Evolutionary conservation across 179 eudicot genomes (phyloP).

Genomic region (Spinacia oleracea): DNA sequence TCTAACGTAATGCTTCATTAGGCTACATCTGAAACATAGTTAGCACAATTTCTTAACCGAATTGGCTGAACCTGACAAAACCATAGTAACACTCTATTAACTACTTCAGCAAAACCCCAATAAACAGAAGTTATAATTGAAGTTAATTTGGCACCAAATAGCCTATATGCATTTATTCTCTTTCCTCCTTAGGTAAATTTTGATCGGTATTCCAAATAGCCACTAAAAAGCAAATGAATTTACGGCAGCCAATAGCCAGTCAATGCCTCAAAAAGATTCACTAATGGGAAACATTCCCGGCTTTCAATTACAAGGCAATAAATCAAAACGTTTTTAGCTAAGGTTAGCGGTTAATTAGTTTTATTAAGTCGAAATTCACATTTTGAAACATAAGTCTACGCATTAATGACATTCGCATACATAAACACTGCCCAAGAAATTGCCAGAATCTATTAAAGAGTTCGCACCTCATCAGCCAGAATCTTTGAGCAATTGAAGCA

Average conservation of each 20-base stretch:
- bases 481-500: conserved; percentile 97
- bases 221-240: neutral
- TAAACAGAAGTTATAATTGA: neutral
- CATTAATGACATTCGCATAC: no score
- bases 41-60: neutral
- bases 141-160: neutral
- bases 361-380: neutral
- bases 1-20: neutral
- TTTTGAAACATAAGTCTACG: neutral
- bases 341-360: neutral
- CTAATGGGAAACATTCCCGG: neutral
- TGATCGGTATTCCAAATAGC: neutral
- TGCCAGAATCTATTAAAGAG: neutral
- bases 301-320: neutral
- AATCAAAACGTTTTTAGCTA: neutral
- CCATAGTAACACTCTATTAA: neutral
- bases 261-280: neutral
- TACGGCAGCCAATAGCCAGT: neutral
- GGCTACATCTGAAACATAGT: no score
- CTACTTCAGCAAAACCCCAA: neutral
- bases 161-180: neutral
- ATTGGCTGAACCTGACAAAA: neutral
- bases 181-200: neutral
- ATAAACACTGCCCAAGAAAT: no score
- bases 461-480: conserved; percentile 75